Conservation (phyloP, 179 eudicot genomes). For the Monotropa hypopitys region DNA sequence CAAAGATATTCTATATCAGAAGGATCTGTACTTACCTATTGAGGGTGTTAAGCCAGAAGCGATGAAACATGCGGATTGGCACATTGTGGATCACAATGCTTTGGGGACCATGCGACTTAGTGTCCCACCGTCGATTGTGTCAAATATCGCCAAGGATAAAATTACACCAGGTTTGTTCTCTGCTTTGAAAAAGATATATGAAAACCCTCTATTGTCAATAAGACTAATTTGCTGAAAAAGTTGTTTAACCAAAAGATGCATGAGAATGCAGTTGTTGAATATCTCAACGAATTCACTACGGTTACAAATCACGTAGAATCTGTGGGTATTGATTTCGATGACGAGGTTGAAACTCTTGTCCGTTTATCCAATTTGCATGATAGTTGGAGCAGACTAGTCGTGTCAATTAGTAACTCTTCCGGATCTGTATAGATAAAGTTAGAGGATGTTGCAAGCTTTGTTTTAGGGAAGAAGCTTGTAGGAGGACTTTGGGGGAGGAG, state of each 20-base stretch:
- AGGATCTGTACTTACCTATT: not conserved
- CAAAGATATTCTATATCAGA: not conserved
- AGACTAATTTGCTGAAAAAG: no score
- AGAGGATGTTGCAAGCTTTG: not conserved
- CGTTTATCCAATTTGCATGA: no score
- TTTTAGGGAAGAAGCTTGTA: not conserved
- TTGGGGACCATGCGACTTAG: not conserved
- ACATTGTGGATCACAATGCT: not conserved
- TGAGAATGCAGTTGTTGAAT: not conserved
- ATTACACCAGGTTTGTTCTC: no score
- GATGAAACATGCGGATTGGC: not conserved
- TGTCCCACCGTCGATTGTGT: not conserved
- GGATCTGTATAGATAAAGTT: not conserved
- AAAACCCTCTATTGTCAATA: no score
- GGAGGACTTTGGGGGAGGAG: not conserved
- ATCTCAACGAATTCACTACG: not conserved
- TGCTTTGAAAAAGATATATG: no score
- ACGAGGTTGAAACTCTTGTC: conserved; percentile 6
- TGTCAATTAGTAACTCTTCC: not conserved
- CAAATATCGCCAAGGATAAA: no score
- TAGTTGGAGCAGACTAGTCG: not conserved
- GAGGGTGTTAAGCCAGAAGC: not conserved
- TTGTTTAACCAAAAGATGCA: conserved; percentile 3
- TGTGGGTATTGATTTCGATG: not conserved
- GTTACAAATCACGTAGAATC: not conserved